Evolutionary conservation across 257 asterid species (phyloP).

Genomic region (Ajuga chamaepitys): DNA sequence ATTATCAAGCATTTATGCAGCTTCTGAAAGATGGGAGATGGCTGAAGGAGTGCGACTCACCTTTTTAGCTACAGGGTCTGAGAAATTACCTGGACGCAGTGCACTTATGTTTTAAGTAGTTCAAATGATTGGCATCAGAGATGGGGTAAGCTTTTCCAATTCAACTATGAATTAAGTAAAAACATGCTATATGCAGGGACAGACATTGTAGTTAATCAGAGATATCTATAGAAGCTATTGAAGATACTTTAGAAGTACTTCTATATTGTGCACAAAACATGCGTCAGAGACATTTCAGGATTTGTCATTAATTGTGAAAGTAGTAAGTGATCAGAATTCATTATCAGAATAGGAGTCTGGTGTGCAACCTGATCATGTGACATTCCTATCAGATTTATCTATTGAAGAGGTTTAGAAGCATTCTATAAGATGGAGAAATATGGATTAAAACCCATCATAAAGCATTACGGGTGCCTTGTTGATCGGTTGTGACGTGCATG

Average conservation of each 20-base stretch:
- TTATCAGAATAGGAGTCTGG: too few relatives aligned
- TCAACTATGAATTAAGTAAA: background rate
- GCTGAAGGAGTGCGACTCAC: slow-evolving; percentile 49
- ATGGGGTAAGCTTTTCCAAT: background rate
- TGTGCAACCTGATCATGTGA: too few relatives aligned
- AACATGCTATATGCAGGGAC: background rate
- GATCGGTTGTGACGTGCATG: slow-evolving; percentile 78
- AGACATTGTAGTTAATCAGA: background rate
- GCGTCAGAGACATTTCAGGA: too few relatives aligned
- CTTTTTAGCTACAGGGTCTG: slow-evolving; percentile 35
- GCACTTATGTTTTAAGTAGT: slow-evolving; percentile 26
- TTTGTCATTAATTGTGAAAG: too few relatives aligned
- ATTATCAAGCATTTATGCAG: slow-evolving; percentile 60
- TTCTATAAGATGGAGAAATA: slow-evolving; percentile 47
- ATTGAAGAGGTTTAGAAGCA: slow-evolving; percentile 54
- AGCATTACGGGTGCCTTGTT: slow-evolving; percentile 66
- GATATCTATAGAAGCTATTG: background rate
- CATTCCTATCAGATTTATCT: slow-evolving; percentile 38
- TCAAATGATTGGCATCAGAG: background rate
- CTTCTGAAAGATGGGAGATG: slow-evolving; percentile 73
- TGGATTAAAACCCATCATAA: slow-evolving; percentile 40
- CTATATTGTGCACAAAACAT: too few relatives aligned
- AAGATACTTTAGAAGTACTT: too few relatives aligned
- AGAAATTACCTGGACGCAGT: slow-evolving; percentile 55
- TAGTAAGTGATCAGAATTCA: too few relatives aligned